Evolutionary conservation across 768 basidiomycete genomes (phyloP).

Genomic region (Lactarius indigo): DNA sequence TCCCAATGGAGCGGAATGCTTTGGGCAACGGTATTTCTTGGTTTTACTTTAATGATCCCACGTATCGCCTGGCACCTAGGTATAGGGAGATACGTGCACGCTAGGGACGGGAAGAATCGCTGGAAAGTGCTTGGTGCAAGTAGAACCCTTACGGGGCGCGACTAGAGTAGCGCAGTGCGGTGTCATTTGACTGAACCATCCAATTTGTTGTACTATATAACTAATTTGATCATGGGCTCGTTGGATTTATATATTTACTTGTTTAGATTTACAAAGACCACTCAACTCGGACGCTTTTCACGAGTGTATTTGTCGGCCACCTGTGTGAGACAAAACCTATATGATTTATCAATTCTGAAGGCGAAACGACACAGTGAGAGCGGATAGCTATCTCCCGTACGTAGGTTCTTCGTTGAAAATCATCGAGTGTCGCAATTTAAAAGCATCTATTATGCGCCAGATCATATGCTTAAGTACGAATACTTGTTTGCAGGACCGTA

Average conservation of each 20-base stretch:
- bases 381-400: not conserved
- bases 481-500: not conserved
- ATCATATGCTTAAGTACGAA: not conserved
- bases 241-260: not conserved
- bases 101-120: conserved; percentile 45
- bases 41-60: conserved; percentile 63
- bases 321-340: not conserved
- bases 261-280: not conserved
- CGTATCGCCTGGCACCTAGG: conserved; percentile 73
- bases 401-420: not conserved
- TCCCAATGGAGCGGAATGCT: conserved; percentile 64
- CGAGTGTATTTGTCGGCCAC: not conserved
- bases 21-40: conserved; percentile 61
- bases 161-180: not conserved
- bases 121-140: conserved; percentile 7
- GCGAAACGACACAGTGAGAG: not conserved
- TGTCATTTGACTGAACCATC: not conserved
- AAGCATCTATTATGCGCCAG: not conserved
- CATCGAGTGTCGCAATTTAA: not conserved
- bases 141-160: not conserved
- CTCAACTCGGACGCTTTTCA: not conserved
- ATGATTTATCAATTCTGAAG: not conserved
- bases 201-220: not conserved
- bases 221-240: not conserved
- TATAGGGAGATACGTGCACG: conserved; percentile 67